Evolutionary conservation across 1,139 yeast genomes (phyloP).

Genomic region (Scheffersomyces lignicola): DNA sequence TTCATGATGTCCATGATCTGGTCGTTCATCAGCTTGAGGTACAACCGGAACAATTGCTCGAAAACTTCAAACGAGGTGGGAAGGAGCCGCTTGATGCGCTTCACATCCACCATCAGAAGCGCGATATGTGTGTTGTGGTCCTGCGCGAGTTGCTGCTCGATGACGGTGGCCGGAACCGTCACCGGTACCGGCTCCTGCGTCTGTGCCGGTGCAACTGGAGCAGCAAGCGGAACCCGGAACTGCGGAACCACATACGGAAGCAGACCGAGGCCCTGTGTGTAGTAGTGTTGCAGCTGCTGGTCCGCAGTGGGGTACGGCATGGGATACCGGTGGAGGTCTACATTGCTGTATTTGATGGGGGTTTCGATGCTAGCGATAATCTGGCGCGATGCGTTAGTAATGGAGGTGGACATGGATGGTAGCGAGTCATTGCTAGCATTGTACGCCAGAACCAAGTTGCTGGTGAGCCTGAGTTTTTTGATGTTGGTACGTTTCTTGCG

Average conservation of each 20-base stretch:
- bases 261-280: no score
- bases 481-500: constrained; percentile 20
- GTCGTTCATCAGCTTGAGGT: constrained; percentile 16
- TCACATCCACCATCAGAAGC: constrained; percentile 18
- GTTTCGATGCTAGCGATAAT: background rate
- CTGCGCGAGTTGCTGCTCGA: constrained; percentile 10
- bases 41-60: constrained; percentile 14
- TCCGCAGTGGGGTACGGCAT: background rate
- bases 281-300: background rate
- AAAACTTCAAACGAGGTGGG: constrained; percentile 14
- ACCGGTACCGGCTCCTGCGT: no score
- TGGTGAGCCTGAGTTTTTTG: constrained; percentile 12
- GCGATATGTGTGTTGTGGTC: constrained; percentile 12
- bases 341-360: background rate
- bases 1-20: constrained; percentile 18
- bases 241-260: no score
- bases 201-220: no score
- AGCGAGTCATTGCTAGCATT: constrained; percentile 11
- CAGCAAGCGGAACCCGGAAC: no score
- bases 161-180: constrained; percentile 6
- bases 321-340: constrained; percentile 1
- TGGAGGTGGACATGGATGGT: constrained; percentile 10
- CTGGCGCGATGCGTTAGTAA: constrained; percentile 9
- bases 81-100: constrained; percentile 16
- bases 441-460: constrained; percentile 11